Percentiles rank a stretch among this genome's conserved stretches.
Evolutionary conservation across 2,329 filamentous ascomycete genomes (phyloP).

Genomic region (Colletotrichum sp.): DNA sequence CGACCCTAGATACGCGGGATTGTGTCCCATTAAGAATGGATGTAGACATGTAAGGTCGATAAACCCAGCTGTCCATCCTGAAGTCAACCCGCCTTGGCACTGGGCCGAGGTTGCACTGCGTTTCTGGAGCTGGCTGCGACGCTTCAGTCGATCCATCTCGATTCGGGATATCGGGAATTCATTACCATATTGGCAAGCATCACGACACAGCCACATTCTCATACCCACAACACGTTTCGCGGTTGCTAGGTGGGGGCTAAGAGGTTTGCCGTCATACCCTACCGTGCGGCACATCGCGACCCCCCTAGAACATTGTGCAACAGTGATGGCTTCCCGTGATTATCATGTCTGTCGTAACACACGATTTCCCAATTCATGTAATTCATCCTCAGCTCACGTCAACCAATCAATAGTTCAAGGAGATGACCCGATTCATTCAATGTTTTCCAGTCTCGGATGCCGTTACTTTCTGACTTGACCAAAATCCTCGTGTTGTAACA

Average conservation of each 20-base stretch:
- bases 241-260: background rate
- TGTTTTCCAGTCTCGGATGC: background rate
- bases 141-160: background rate
- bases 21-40: background rate
- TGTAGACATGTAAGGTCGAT: background rate
- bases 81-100: background rate
- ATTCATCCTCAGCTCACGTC: background rate
- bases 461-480: background rate
- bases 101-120: background rate
- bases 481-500: background rate
- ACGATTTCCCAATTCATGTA: fast-evolving
- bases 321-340: background rate
- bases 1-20: background rate
- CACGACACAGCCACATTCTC: background rate
- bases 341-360: background rate
- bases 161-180: background rate
- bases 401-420: background rate
- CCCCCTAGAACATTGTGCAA: background rate
- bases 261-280: background rate
- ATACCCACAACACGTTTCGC: background rate
- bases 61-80: background rate
- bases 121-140: background rate
- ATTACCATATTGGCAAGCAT: background rate
- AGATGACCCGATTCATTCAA: background rate
- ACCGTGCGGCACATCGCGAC: background rate